Percentiles rank a stretch among this genome's conserved stretches.
phyloP scores from a whole-genome alignment of 306 rosid genomes.

The Vigna nakashimae region DNA sequence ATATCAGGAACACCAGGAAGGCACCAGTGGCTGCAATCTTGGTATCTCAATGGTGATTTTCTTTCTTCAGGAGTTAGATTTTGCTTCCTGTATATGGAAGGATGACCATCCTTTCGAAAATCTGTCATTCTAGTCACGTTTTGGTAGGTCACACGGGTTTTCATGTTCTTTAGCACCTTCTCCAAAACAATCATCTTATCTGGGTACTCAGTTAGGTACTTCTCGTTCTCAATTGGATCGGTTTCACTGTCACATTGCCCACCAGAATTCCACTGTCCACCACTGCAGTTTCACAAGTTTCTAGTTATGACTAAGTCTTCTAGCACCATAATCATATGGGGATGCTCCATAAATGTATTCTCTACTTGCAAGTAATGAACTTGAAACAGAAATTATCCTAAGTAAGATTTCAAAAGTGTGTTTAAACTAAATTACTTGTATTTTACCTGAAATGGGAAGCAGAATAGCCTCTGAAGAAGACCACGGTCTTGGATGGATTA shows the following conservation, averaged over 20 bases:
- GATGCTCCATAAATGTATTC: not conserved
- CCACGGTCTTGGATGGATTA: slow-evolving; percentile 68
- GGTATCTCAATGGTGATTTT: slow-evolving; percentile 66
- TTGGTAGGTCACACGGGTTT: slow-evolving; percentile 74
- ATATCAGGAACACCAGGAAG: slow-evolving; percentile 96
- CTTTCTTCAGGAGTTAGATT: slow-evolving; percentile 62
- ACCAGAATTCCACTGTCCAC: slow-evolving; percentile 98
- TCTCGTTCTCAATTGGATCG: slow-evolving; percentile 72
- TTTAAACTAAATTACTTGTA: not conserved
- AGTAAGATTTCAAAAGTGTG: too few species aligned
- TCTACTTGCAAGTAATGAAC: slow-evolving; percentile 16
- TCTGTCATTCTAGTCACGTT: slow-evolving; percentile 92
- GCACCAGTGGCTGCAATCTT: slow-evolving; percentile 99
- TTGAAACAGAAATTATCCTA: not conserved
- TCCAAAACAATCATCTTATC: slow-evolving; percentile 81
- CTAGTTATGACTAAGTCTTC: slow-evolving; percentile 19
- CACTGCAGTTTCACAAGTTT: slow-evolving; percentile 59
- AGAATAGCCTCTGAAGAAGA: slow-evolving; percentile 93
- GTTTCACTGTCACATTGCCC: slow-evolving; percentile 87
- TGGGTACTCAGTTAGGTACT: slow-evolving; percentile 71
- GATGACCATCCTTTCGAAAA: slow-evolving; percentile 95
- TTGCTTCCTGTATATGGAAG: slow-evolving; percentile 84
- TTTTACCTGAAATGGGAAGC: slow-evolving; percentile 92
- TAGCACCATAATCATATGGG: not conserved
- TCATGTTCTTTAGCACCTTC: slow-evolving; percentile 76